These are phyloP conservation scores for Plasmodium vivax DNA, from an alignment of 169 alveolate genomes.

Conservation along the genomic window DNA sequence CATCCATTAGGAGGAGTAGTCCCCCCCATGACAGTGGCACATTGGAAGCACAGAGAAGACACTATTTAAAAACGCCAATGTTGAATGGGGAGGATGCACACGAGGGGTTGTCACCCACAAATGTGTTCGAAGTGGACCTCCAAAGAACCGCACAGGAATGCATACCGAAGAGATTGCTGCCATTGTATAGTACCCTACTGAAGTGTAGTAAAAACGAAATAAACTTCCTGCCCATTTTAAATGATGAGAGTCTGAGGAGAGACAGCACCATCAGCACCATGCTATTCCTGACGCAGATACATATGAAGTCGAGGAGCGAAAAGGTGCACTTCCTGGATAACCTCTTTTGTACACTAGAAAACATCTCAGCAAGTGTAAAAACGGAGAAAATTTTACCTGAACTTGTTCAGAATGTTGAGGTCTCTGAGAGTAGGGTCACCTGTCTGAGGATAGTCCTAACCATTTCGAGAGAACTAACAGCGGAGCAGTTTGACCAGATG, in stretches of 20 bases:
- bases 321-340: conserved; percentile 69
- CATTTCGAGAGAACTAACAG: conserved; percentile 34
- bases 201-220: conserved; percentile 38
- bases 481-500: conserved; percentile 24
- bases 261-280: conserved; percentile 73
- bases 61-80: not conserved
- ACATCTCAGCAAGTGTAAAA: conserved; percentile 75
- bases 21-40: not conserved
- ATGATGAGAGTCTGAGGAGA: conserved; percentile 66
- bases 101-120: not conserved
- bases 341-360: conserved; percentile 67
- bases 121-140: not conserved
- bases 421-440: conserved; percentile 28
- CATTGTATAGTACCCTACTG: conserved; percentile 23
- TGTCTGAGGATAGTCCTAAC: conserved; percentile 46
- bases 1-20: not conserved
- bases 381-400: conserved; percentile 72
- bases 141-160: not conserved
- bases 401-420: conserved; percentile 42
- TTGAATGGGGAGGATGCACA: not conserved
- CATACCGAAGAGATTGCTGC: conserved; percentile 6
- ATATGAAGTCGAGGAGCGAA: conserved; percentile 77
- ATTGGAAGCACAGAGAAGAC: not conserved
- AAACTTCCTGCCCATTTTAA: conserved; percentile 51
- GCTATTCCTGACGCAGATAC: conserved; percentile 78